A percentile compares a stretch with the other conserved stretches of the same genome.
These are phyloP conservation scores for Globisporangium yorkense DNA, from an alignment of 352 stramenopile genomes.

Conservation along the genomic window DNA sequence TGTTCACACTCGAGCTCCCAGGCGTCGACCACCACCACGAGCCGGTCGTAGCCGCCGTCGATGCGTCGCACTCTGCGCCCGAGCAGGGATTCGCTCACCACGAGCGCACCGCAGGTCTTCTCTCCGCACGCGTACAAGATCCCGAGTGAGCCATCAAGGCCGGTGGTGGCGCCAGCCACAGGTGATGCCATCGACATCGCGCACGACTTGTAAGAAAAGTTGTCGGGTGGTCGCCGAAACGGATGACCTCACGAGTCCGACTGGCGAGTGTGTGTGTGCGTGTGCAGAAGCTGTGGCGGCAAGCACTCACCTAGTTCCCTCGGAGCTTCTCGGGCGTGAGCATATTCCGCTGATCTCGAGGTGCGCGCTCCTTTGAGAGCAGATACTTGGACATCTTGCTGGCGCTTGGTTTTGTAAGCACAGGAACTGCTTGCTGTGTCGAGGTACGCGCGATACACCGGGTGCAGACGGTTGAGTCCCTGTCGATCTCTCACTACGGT, in stretches of 20 bases:
- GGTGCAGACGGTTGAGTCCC: slow-evolving; percentile 39
- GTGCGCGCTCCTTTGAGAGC: slow-evolving; percentile 37
- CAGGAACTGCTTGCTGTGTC: slow-evolving; percentile 47
- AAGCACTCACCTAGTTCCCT: slow-evolving; percentile 36
- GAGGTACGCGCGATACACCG: slow-evolving; percentile 52
- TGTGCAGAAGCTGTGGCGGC: neutral
- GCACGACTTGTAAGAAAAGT: too few relatives aligned
- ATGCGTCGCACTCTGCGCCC: slow-evolving; percentile 48
- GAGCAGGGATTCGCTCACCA: slow-evolving; percentile 22
- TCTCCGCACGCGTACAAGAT: slow-evolving; percentile 46
- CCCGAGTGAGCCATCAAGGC: slow-evolving; percentile 31
- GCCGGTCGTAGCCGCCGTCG: slow-evolving; percentile 38
- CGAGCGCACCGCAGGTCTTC: slow-evolving; percentile 23
- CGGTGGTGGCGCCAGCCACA: too few relatives aligned
- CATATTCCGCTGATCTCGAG: slow-evolving; percentile 26
- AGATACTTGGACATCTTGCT: slow-evolving; percentile 65
- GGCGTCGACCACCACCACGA: slow-evolving; percentile 43
- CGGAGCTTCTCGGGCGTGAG: slow-evolving; percentile 54
- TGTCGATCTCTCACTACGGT: slow-evolving; percentile 49
- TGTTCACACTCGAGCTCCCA: slow-evolving; percentile 49
- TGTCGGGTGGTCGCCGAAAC: too few relatives aligned
- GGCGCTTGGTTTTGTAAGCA: slow-evolving; percentile 37
- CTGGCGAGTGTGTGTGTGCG: too few relatives aligned
- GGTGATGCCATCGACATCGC: too few relatives aligned
- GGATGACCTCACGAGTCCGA: too few relatives aligned